A percentile compares a stretch with the other conserved stretches of the same genome.
These are phyloP conservation scores for Naganishia friedmannii DNA, from an alignment of 768 basidiomycete genomes.

Conservation along the genomic window DNA sequence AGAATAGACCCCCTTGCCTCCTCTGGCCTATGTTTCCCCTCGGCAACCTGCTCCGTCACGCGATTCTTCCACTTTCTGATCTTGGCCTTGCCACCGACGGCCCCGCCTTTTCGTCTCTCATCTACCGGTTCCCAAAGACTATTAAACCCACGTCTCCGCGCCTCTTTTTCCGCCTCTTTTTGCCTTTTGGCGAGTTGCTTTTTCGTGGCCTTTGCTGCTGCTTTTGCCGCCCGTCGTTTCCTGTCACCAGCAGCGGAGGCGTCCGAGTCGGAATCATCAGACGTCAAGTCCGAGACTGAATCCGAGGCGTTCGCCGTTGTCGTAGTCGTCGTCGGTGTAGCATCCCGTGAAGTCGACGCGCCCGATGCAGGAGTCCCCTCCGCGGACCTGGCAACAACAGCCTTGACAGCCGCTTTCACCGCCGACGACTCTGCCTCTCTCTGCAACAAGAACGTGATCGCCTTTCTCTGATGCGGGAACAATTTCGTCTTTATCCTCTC, in stretches of 20 bases:
- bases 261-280: neutral
- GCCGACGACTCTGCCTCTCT: conserved; percentile 59
- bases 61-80: conserved; percentile 67
- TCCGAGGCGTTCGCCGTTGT: neutral
- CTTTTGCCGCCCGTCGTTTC: conserved; percentile 7
- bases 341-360: conserved; percentile 11
- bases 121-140: conserved; percentile 56
- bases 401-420: conserved; percentile 40
- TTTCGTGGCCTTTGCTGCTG: conserved; percentile 49
- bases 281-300: neutral
- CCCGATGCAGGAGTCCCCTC: conserved; percentile 22
- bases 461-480: conserved; percentile 98
- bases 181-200: conserved; percentile 57
- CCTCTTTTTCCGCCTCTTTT: conserved; percentile 42
- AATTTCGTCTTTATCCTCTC: conserved; percentile 70
- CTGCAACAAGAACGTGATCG: conserved; percentile 88
- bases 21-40: conserved; percentile 51
- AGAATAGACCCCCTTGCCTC: conserved; percentile 79
- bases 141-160: conserved; percentile 23
- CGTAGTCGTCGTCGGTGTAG: neutral
- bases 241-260: neutral
- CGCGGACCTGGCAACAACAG: conserved; percentile 30
- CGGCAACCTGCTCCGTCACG: conserved; percentile 69
- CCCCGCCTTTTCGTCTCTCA: conserved; percentile 42
- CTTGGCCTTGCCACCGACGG: conserved; percentile 15